Conservation (phyloP, 352 stramenopile species). For the Plasmopara viticola region DNA sequence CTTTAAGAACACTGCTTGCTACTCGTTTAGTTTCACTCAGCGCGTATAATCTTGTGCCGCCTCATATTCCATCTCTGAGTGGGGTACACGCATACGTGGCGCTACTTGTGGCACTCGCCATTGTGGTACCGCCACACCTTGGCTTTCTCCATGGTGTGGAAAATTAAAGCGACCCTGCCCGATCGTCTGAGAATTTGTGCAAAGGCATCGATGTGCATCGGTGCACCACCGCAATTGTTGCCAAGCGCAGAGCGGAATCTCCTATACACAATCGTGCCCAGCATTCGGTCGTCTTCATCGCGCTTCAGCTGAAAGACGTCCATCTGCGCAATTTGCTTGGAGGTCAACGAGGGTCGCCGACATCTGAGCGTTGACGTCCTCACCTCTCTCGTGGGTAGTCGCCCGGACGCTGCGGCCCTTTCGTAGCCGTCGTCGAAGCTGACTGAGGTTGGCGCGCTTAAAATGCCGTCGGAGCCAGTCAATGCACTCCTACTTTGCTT, state of each 20-base stretch:
- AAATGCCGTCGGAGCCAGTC: not conserved
- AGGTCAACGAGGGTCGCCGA: not conserved
- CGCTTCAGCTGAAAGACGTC: not conserved
- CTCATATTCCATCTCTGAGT: not conserved
- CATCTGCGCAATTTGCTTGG: not conserved
- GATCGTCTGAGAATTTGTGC: not conserved
- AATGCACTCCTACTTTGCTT: not conserved
- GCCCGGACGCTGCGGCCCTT: not conserved
- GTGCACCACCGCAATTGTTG: not conserved
- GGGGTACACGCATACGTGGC: not conserved
- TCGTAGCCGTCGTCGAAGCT: not conserved
- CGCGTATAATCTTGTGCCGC: not conserved
- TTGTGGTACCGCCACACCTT: not conserved
- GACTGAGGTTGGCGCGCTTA: not conserved
- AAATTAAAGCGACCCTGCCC: not conserved
- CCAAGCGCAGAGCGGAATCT: not conserved
- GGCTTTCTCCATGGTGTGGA: not conserved
- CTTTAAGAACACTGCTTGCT: not conserved
- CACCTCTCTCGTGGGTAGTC: not conserved
- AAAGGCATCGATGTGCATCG: not conserved
- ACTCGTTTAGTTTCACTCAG: not conserved
- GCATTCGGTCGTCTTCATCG: not conserved
- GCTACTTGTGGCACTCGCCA: not conserved
- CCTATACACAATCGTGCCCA: not conserved
- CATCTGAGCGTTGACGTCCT: not conserved